Evolutionary conservation across 306 rosid genomes (phyloP).

Genomic region (Trifolium dubium): DNA sequence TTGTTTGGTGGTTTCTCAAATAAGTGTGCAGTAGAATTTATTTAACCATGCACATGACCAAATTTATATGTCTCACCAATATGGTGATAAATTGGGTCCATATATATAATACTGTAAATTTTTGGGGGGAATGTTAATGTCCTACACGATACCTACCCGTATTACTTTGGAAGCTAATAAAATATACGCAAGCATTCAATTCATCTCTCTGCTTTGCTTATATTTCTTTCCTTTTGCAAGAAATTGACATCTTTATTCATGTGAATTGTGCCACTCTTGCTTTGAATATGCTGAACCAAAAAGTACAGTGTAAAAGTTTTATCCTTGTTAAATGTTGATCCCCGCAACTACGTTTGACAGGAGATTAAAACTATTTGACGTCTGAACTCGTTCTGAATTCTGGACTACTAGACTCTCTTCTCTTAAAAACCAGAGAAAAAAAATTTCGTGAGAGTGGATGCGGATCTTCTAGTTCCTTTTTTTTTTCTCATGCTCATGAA

Average conservation of each 20-base stretch:
- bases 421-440: too few species aligned
- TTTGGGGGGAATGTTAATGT: slow-evolving; percentile 8
- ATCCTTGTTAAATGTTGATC: too few species aligned
- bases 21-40: slow-evolving; percentile 8
- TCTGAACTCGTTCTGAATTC: too few species aligned
- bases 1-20: slow-evolving; percentile 5
- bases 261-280: slow-evolving; percentile 29
- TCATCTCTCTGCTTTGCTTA: slow-evolving; percentile 1
- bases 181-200: slow-evolving; percentile 39
- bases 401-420: too few species aligned
- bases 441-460: too few species aligned
- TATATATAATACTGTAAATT: slow-evolving; percentile 4
- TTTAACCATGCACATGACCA: slow-evolving; percentile 38
- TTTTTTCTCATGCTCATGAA: too few species aligned
- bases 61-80: slow-evolving; percentile 41
- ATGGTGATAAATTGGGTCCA: slow-evolving; percentile 37
- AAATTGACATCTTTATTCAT: slow-evolving; percentile 38
- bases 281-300: slow-evolving; percentile 31
- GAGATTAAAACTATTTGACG: too few species aligned
- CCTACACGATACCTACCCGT: slow-evolving; percentile 8
- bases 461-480: too few species aligned
- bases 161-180: slow-evolving; percentile 32
- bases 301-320: background rate
- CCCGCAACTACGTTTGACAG: too few species aligned
- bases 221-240: slow-evolving; percentile 35